Percentiles rank a stretch among this genome's conserved stretches.
Evolutionary conservation across 805 yeast genomes (phyloP).

Genomic region (Pichia eremophila): DNA sequence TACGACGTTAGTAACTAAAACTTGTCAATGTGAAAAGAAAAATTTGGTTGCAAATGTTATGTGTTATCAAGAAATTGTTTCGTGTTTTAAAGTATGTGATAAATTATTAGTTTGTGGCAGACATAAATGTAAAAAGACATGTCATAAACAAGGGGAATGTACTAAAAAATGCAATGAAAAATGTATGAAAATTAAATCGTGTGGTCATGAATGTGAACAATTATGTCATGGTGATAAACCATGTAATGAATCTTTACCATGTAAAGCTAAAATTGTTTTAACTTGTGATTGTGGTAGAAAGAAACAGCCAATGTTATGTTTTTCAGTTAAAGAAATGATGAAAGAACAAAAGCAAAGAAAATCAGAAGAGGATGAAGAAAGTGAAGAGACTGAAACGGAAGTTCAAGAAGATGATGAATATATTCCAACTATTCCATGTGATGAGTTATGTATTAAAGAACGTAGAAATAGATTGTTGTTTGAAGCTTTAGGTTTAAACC

Average conservation of each 20-base stretch:
- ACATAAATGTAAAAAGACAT: constrained; percentile 41
- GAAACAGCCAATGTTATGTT: constrained; percentile 41
- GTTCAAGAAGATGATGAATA: background rate
- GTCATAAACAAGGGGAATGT: constrained; percentile 57
- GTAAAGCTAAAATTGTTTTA: constrained; percentile 41
- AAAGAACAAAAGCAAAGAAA: background rate
- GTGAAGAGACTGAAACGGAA: too few relatives aligned
- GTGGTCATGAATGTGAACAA: constrained; percentile 60
- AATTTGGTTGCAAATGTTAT: constrained; percentile 46
- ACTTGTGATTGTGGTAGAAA: constrained; percentile 60
- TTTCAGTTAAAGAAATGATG: constrained; percentile 19
- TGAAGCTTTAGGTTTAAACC: constrained; percentile 42
- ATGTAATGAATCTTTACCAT: constrained; percentile 45
- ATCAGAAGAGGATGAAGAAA: background rate
- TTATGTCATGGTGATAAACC: constrained; percentile 49
- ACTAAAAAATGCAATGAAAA: constrained; percentile 44
- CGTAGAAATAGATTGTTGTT: constrained; percentile 54
- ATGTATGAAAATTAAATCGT: constrained; percentile 49
- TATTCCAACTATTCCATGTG: constrained; percentile 42
- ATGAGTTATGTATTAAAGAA: constrained; percentile 54
- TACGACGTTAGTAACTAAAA: constrained; percentile 32
- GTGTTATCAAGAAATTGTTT: constrained; percentile 59
- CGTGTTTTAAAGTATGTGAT: constrained; percentile 63
- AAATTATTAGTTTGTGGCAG: constrained; percentile 35
- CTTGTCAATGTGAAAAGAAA: constrained; percentile 24